Evolutionary conservation across 2,329 filamentous ascomycete species (phyloP).

Genomic region (Claviceps pusilla): DNA sequence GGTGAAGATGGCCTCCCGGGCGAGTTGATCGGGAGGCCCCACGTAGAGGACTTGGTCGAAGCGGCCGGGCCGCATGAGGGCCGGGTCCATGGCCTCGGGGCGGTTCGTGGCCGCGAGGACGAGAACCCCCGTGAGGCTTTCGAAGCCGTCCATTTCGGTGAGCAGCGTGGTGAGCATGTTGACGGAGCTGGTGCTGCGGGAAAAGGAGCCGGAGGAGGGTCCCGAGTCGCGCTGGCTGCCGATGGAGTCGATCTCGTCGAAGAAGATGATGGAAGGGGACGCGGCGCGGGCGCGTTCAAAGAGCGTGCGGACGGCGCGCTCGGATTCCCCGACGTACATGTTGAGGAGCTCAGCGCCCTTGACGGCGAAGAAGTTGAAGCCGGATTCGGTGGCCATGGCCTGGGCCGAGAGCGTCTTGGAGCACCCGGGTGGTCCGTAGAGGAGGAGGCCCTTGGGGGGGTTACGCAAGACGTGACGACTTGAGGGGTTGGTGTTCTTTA

Average conservation of each 20-base stretch:
- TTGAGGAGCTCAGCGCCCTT: constrained; percentile 88
- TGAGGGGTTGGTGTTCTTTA: constrained; percentile 16
- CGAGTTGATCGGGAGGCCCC: constrained; percentile 58
- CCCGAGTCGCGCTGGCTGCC: constrained; percentile 35
- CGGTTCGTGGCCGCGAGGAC: constrained; percentile 86
- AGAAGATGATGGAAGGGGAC: constrained; percentile 85
- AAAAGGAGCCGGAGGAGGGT: constrained; percentile 12
- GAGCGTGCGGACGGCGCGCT: constrained; percentile 69
- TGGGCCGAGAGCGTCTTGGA: constrained; percentile 89
- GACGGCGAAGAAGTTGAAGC: constrained; percentile 85
- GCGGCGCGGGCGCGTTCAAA: constrained; percentile 78
- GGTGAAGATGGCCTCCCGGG: constrained; percentile 60
- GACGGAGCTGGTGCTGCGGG: constrained; percentile 35
- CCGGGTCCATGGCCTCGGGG: constrained; percentile 72
- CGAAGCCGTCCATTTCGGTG: constrained; percentile 93
- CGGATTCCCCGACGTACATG: constrained; percentile 94
- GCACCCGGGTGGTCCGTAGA: constrained; percentile 88
- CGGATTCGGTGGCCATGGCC: constrained; percentile 77
- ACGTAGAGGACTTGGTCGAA: constrained; percentile 80
- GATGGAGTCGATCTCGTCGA: constrained; percentile 90
- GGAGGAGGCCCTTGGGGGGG: constrained; percentile 65
- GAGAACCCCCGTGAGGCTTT: constrained; percentile 66
- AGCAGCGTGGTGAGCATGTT: constrained; percentile 82
- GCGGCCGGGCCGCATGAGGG: constrained; percentile 69
- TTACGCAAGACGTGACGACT: constrained; percentile 27